These are phyloP conservation scores for Podosphaera leucotricha DNA, from an alignment of 2,329 filamentous ascomycete species.

Conservation along the genomic window DNA sequence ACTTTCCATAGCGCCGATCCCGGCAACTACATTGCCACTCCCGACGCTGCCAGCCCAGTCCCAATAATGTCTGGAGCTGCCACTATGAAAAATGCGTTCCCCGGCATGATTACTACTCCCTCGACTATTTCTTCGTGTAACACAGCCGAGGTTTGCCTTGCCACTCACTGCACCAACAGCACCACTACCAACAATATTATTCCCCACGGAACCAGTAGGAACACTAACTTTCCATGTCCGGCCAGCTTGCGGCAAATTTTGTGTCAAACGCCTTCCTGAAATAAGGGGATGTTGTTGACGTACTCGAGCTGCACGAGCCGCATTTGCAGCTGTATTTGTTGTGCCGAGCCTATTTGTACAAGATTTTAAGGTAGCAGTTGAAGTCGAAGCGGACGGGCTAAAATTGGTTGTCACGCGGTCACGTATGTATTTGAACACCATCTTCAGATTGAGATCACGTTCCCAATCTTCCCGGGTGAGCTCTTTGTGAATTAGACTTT, in stretches of 20 bases:
- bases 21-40: slow-evolving; percentile 46
- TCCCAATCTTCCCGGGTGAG: slow-evolving; percentile 44
- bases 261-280: slow-evolving; percentile 19
- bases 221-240: slow-evolving; percentile 31
- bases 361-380: slow-evolving; percentile 18
- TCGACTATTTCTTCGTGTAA: slow-evolving; percentile 17
- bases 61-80: slow-evolving; percentile 73
- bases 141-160: neutral
- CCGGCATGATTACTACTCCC: slow-evolving; percentile 54
- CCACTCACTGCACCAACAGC: slow-evolving; percentile 21
- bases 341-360: slow-evolving; percentile 20
- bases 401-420: slow-evolving; percentile 41
- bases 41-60: slow-evolving; percentile 56
- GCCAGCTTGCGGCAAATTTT: slow-evolving; percentile 20
- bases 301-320: slow-evolving; percentile 61
- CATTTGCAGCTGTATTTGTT: slow-evolving; percentile 35
- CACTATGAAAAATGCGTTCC: slow-evolving; percentile 46
- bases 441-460: slow-evolving; percentile 66
- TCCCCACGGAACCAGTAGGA: slow-evolving; percentile 18
- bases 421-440: slow-evolving; percentile 73
- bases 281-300: slow-evolving; percentile 77
- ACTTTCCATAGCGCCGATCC: slow-evolving; percentile 43
- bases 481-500: no score
- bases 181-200: slow-evolving; percentile 10
- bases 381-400: slow-evolving; percentile 18